Percentiles rank a stretch among this genome's conserved stretches.
phyloP scores from a whole-genome alignment of 73 alveolate species.

The Paramecium caudatum region DNA sequence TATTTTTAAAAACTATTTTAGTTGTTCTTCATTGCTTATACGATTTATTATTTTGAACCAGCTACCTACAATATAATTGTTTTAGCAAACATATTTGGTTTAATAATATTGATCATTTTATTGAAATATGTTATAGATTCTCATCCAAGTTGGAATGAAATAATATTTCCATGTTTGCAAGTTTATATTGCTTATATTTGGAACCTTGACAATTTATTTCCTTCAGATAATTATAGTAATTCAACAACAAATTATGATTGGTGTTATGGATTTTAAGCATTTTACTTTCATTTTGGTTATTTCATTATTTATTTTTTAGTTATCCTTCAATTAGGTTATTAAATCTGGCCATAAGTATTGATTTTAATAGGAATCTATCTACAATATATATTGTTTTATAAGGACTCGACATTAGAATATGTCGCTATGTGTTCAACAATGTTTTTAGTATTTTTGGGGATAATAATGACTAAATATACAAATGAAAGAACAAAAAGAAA shows the following conservation, averaged over 20 bases:
- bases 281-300: constrained; percentile 26
- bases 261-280: constrained; percentile 18
- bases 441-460: constrained; percentile 21
- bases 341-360: background rate
- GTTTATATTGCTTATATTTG: constrained; percentile 11
- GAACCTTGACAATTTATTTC: background rate
- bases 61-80: background rate
- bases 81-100: background rate
- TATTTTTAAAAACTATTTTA: no score
- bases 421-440: background rate
- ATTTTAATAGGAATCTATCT: background rate
- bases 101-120: background rate
- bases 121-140: background rate
- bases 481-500: background rate
- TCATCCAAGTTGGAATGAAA: constrained; percentile 33
- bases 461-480: background rate
- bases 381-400: background rate
- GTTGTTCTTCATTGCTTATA: background rate
- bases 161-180: background rate
- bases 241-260: background rate
- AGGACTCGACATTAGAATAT: background rate
- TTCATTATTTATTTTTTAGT: background rate
- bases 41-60: background rate
- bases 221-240: background rate
- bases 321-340: constrained; percentile 1